A percentile compares a stretch with the other conserved stretches of the same genome.
phyloP scores from a whole-genome alignment of 768 basidiomycete species.

The Boletus rubropictus region DNA sequence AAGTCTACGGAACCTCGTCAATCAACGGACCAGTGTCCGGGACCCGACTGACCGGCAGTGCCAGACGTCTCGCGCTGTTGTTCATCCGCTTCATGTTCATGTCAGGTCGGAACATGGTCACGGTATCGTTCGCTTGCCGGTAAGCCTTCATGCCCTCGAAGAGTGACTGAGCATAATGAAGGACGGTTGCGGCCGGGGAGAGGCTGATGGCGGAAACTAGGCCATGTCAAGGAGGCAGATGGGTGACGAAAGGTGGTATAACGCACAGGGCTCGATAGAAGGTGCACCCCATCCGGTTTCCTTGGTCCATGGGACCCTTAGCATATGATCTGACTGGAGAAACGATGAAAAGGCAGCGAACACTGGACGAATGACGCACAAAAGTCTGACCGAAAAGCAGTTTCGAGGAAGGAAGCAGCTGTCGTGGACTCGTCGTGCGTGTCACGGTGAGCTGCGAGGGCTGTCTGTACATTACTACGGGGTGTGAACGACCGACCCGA shows the following conservation, averaged over 20 bases:
- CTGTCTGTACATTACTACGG: slow-evolving; percentile 29
- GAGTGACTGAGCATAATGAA: slow-evolving; percentile 88
- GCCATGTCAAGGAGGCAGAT: slow-evolving; percentile 4
- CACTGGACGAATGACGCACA: slow-evolving; percentile 36
- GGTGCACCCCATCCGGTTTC: slow-evolving; percentile 77
- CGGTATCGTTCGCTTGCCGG: slow-evolving; percentile 60
- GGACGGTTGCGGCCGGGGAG: slow-evolving; percentile 50
- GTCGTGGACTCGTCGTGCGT: slow-evolving; percentile 47
- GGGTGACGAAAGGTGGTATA: background rate
- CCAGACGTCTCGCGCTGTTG: slow-evolving; percentile 69
- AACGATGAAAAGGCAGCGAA: slow-evolving; percentile 6
- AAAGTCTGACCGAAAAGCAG: slow-evolving; percentile 86
- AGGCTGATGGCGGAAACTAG: slow-evolving; percentile 22
- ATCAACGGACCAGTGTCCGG: background rate
- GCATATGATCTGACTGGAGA: slow-evolving; percentile 78
- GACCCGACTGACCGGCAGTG: slow-evolving; percentile 54
- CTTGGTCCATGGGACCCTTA: slow-evolving; percentile 68
- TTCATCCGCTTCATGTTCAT: slow-evolving; percentile 99
- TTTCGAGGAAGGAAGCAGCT: slow-evolving; percentile 56
- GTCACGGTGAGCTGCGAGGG: slow-evolving; percentile 47
- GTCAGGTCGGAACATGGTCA: slow-evolving; percentile 88
- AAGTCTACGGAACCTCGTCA: slow-evolving; percentile 44
- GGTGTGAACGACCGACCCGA: background rate
- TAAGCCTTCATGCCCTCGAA: slow-evolving; percentile 98
- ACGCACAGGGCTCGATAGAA: slow-evolving; percentile 77